A percentile compares a stretch with the other conserved stretches of the same genome.
Evolutionary conservation across 768 basidiomycete species (phyloP).

Genomic region (Boletales sp.): DNA sequence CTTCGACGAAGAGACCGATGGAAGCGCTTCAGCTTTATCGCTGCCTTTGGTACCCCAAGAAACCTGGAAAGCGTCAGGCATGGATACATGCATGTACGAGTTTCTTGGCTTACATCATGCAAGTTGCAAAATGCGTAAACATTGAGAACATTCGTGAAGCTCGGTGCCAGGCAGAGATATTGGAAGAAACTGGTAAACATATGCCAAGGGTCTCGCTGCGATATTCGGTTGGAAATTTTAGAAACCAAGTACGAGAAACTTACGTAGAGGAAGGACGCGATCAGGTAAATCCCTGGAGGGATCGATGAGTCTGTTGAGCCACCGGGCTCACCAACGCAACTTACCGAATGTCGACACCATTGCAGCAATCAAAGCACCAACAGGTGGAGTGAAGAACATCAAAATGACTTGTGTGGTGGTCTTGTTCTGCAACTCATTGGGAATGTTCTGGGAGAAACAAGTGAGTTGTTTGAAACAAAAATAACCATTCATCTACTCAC

Average conservation of each 20-base stretch:
- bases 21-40: constrained; percentile 90
- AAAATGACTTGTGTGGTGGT: constrained; percentile 46
- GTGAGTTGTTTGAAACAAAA: constrained; percentile 1
- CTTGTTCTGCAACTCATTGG: constrained; percentile 46
- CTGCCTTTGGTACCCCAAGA: constrained; percentile 96
- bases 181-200: constrained; percentile 94
- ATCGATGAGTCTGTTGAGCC: constrained; percentile 6
- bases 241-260: constrained; percentile 28
- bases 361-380: constrained; percentile 81
- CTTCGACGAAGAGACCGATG: constrained; percentile 85
- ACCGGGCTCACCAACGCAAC: constrained; percentile 9
- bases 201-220: constrained; percentile 93
- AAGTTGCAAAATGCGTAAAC: constrained; percentile 98
- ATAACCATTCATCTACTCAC: constrained; percentile 36
- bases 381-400: constrained; percentile 69
- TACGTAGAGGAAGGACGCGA: constrained; percentile 83
- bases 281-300: constrained; percentile 66
- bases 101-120: constrained; percentile 61
- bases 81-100: background rate
- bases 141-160: constrained; percentile 93
- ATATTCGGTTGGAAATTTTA: constrained; percentile 4
- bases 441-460: constrained; percentile 44
- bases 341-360: constrained; percentile 84
- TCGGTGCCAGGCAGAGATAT: constrained; percentile 85
- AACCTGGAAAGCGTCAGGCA: constrained; percentile 42